Conservation (phyloP, 2,329 filamentous ascomycete species). For the Huntiella moniliformis region DNA sequence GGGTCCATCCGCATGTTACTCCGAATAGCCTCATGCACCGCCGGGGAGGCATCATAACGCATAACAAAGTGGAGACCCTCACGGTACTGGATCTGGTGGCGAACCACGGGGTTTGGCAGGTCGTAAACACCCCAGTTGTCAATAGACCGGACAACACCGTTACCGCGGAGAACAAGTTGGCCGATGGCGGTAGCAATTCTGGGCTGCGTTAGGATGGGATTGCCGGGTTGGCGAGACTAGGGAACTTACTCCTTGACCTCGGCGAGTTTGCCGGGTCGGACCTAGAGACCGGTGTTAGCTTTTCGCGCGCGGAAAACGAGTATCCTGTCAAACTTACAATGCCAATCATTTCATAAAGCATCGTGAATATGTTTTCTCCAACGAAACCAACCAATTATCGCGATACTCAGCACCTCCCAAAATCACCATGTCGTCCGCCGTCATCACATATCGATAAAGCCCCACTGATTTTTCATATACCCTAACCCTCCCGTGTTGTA, state of each 20-base stretch:
- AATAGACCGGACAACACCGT: constrained; percentile 79
- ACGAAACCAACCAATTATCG: no score
- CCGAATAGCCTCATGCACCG: constrained; percentile 56
- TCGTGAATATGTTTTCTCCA: constrained; percentile 23
- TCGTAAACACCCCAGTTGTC: constrained; percentile 91
- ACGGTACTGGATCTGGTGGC: constrained; percentile 67
- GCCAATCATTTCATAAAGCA: constrained; percentile 97
- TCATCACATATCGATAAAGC: no score
- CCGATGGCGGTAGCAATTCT: constrained; percentile 82
- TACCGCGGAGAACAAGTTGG: constrained; percentile 59
- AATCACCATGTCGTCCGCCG: no score
- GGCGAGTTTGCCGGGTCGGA: constrained; percentile 71
- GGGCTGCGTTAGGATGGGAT: neutral
- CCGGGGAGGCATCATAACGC: constrained; percentile 69
- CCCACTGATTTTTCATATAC: no score
- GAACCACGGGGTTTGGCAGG: constrained; percentile 60
- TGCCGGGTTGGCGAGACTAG: neutral
- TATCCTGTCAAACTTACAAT: constrained; percentile 45
- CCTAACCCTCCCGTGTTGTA: no score
- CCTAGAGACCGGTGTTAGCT: constrained; percentile 30
- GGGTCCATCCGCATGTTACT: constrained; percentile 69
- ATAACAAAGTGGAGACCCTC: constrained; percentile 94
- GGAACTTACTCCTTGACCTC: constrained; percentile 82
- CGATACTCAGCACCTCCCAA: no score
- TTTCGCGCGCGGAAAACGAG: neutral